Conservation (phyloP, 2,329 filamentous ascomycete species). For the Arthrobotrys pseudoclavata region DNA sequence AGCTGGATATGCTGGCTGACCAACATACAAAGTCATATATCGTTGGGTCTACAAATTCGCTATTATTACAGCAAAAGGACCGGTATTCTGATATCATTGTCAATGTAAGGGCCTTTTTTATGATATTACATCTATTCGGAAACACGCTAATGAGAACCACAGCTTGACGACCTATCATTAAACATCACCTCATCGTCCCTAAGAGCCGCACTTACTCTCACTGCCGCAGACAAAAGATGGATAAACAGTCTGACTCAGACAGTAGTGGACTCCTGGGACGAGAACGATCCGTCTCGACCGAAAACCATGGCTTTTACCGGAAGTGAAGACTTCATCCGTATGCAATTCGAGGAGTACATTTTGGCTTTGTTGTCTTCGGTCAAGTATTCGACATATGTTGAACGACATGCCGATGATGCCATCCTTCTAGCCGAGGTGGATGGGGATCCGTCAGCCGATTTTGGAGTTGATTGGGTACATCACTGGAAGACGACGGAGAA, state of each 20-base stretch:
- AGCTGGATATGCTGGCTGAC: constrained; percentile 93
- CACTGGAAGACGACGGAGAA: constrained; percentile 91
- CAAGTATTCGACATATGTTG: constrained; percentile 84
- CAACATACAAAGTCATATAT: constrained; percentile 96
- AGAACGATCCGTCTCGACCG: constrained; percentile 86
- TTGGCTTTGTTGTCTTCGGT: constrained; percentile 87
- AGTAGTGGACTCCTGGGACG: constrained; percentile 97
- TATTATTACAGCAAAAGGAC: constrained; percentile 93
- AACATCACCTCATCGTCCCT: constrained; percentile 86
- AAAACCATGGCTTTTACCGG: constrained; percentile 95
- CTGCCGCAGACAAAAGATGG: constrained; percentile 90
- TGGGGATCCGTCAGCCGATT: constrained; percentile 87
- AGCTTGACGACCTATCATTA: constrained; percentile 87
- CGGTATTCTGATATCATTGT: constrained; percentile 96
- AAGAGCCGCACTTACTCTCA: constrained; percentile 80
- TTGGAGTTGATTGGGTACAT: constrained; percentile 85
- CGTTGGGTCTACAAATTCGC: constrained; percentile 94
- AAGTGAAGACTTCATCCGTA: constrained; percentile 95
- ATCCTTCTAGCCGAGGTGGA: constrained; percentile 74
- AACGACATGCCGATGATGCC: constrained; percentile 71
- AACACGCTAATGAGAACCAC: constrained; percentile 21
- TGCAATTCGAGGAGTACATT: constrained; percentile 97
- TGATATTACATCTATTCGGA: background rate
- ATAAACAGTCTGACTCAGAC: constrained; percentile 95
- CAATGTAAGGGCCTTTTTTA: constrained; percentile 71